These are phyloP conservation scores for Boletus austroedulis DNA, from an alignment of 1,284 basidiomycete species.

Conservation along the genomic window DNA sequence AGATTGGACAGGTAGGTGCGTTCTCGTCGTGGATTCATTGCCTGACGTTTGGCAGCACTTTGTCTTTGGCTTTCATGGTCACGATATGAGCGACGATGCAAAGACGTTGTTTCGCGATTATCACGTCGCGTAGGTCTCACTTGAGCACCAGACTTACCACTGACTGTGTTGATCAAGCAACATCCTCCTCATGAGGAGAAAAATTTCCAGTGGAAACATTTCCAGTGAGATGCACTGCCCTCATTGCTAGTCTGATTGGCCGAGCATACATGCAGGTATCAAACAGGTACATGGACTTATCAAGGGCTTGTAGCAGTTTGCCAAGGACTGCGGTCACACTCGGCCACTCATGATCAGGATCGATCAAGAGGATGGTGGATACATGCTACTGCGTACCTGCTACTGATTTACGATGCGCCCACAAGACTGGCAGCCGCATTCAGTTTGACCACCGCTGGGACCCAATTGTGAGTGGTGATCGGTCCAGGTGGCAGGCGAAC, in stretches of 20 bases:
- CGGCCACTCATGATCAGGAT: slow-evolving; percentile 62
- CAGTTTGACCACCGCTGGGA: slow-evolving; percentile 52
- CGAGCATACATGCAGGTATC: slow-evolving; percentile 40
- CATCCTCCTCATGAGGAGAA: slow-evolving; percentile 68
- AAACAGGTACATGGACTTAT: slow-evolving; percentile 50
- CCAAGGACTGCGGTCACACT: slow-evolving; percentile 54
- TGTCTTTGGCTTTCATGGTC: slow-evolving; percentile 64
- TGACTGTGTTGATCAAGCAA: slow-evolving; percentile 37
- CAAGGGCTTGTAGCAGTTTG: slow-evolving; percentile 49
- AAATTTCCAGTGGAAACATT: too few relatives aligned
- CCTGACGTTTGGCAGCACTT: slow-evolving; percentile 50
- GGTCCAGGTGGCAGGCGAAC: not conserved
- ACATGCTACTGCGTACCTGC: not conserved
- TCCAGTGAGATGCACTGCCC: slow-evolving; percentile 37
- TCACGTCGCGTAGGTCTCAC: slow-evolving; percentile 48
- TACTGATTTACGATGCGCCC: not conserved
- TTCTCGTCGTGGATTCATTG: not conserved
- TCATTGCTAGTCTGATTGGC: not conserved
- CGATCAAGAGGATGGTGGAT: slow-evolving; percentile 67
- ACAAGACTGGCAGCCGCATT: slow-evolving; percentile 66
- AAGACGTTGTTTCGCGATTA: slow-evolving; percentile 58
- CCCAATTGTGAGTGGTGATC: slow-evolving; percentile 52
- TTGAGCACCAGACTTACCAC: not conserved
- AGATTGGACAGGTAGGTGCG: slow-evolving; percentile 52
- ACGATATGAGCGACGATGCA: slow-evolving; percentile 51